Evolutionary conservation across 2,329 filamentous ascomycete species (phyloP), one percentile per base, ranked within the genome.

Genomic region (Fusarium nurragi): DNA sequence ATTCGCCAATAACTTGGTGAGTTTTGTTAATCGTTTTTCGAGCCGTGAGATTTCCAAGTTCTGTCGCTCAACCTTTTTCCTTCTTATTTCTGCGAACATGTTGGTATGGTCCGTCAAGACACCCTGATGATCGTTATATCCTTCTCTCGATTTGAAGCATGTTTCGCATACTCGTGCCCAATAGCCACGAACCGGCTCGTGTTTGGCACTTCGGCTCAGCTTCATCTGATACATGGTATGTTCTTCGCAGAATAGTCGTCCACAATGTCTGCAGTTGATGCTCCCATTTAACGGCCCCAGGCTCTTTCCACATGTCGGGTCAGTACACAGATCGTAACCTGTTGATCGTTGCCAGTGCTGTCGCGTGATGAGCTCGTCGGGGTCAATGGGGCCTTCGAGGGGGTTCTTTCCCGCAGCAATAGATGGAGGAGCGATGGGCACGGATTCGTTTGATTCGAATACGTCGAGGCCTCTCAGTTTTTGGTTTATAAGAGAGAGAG

Each of bases 211-310:
- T 52, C 94, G 85, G 10, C 94, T 97, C 12, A 99, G 83, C 81
- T 96, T 97, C 91, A 98, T 98, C 80, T 99, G 94, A 74, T 98
- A 99, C 94, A 99, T 97, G 49, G 95, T 98, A 76, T 99, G 95
- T 70, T 94, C 92, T 74, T 98, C 95, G 77, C 95, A 99, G 75
- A 98, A 99, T 37, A 99, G 80, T 70, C 90, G 90, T 8, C 95
- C 95, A 73, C 95, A 99, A 64, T 94, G 93, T 64, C 95, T 86
- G 77, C 95, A 99, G 76, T 99, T 97, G 71, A 99, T 89, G 71
- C 85, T 93, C 18, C 93, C 93, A 71, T 91, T 94, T 8, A 91
- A 84, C 4, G 90, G 85, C 1, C 93, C 93, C 6, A 99, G 80
- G 23, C 88, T 86, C 76, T 91, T 92, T 26, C 88, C 92, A 71